phyloP scores from a whole-genome alignment of 2,329 filamentous ascomycete species.

The Phoma sp. region DNA sequence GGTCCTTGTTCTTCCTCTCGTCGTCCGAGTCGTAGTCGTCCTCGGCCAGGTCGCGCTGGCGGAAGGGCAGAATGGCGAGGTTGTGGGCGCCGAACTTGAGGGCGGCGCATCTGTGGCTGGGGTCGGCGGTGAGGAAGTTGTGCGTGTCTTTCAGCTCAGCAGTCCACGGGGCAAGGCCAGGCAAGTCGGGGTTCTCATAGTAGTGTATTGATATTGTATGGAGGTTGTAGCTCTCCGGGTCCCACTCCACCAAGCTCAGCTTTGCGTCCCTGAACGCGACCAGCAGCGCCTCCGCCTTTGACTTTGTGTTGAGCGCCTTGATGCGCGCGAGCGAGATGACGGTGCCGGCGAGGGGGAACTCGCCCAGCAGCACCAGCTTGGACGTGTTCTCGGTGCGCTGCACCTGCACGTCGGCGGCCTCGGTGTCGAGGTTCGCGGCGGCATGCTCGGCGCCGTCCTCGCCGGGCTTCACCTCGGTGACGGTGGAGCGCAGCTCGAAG shows the following conservation, averaged over 20 bases:
- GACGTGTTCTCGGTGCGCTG: slow-evolving; percentile 71
- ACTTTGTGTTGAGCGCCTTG: slow-evolving; percentile 74
- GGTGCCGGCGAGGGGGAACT: slow-evolving; percentile 84
- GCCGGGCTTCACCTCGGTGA: slow-evolving; percentile 62
- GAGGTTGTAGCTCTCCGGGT: slow-evolving; percentile 78
- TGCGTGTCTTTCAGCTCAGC: slow-evolving; percentile 76
- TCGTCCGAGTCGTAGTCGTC: slow-evolving; percentile 88
- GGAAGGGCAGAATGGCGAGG: slow-evolving; percentile 92
- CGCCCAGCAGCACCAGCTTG: slow-evolving; percentile 83
- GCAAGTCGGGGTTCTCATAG: slow-evolving; percentile 93
- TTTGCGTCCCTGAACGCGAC: slow-evolving; percentile 90
- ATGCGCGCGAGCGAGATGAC: slow-evolving; percentile 83
- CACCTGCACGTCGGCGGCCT: slow-evolving; percentile 52
- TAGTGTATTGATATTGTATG: slow-evolving; percentile 95
- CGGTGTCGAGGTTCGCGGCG: slow-evolving; percentile 58
- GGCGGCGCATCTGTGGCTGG: slow-evolving; percentile 89
- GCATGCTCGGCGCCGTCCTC: slow-evolving; percentile 50
- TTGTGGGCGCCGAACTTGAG: slow-evolving; percentile 90
- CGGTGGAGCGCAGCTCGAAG: slow-evolving; percentile 75
- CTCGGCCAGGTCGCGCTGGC: slow-evolving; percentile 85
- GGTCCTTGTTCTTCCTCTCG: slow-evolving; percentile 55
- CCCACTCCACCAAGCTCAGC: slow-evolving; percentile 92
- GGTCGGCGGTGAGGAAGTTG: slow-evolving; percentile 87
- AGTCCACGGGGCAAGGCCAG: slow-evolving; percentile 78
- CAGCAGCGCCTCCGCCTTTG: slow-evolving; percentile 83